Evolutionary conservation across 495 filamentous ascomycete species (phyloP), one percentile per base, ranked within the genome.

Genomic region (Aspergillus kassunensis): DNA sequence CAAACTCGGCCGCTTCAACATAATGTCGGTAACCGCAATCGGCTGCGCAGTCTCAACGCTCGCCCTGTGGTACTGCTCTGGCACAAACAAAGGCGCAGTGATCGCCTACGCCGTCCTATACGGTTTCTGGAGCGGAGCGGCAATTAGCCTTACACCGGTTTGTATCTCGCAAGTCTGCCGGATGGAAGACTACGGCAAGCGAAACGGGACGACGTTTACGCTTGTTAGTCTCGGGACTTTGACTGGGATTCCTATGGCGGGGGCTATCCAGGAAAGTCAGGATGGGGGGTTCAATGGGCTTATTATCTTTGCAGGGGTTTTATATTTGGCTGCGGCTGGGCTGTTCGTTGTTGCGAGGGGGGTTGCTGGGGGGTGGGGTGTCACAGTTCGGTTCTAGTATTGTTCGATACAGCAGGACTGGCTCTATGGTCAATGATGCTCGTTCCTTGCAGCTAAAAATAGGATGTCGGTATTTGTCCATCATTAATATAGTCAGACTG

Each of bases 201-300:
- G 80, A 43, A 85, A 80, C 56, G 84, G 81, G 2, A 85, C 81
- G 0, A 76, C 73, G 19, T 87, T 83, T 52, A 79, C 75, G 2
- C 58, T 87, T 6, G 80, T 80, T 5, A 80, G 77, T 23, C 49
- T 86, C 41, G 81, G 81, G 4, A 78, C 71, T 2, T 69, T 96
- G 25, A 89, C 82, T 6, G 88, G 86, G 6, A 80, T 93, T 21
- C 90, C 91, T 0, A 91, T 95, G 54, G 90, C 84, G 0, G 91
- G 91, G 0, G 58, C 64, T 16, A 67, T 69, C 12, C 60, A 63
- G 44, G 44, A 62, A 29, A 35, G 39, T 8, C 39, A 64, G 36
- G 43, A 41, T 20, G 60, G 62, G 2, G 55, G 60, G 16, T 66
- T 67, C 6, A 58, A 61, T 56, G 79, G 77, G 4, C 57, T 86